phyloP scores from a whole-genome alignment of 352 stramenopile species.

The Thraustochytrium striatum region DNA sequence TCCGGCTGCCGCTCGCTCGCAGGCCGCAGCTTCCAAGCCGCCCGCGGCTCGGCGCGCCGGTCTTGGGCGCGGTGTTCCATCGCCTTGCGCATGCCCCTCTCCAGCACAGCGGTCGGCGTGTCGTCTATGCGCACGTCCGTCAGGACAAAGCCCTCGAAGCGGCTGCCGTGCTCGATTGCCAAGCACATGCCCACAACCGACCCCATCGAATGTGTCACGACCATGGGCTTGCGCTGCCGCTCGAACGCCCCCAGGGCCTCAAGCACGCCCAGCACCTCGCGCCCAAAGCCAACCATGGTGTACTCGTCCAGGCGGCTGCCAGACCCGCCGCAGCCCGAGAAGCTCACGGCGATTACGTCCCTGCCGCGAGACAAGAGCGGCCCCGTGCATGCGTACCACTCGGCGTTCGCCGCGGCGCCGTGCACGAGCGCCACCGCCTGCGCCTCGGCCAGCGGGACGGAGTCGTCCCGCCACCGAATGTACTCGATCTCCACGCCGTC shows the following conservation, averaged over 20 bases:
- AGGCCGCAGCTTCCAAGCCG: conserved; percentile 1
- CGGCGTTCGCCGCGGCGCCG: conserved; percentile 25
- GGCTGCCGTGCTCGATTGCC: conserved; percentile 7
- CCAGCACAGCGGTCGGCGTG: not conserved
- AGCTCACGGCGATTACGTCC: conserved; percentile 29
- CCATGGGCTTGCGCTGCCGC: not conserved
- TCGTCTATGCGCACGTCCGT: conserved; percentile 22
- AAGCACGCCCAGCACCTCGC: conserved; percentile 20
- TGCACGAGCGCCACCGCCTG: conserved; percentile 30
- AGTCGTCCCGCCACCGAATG: conserved; percentile 10
- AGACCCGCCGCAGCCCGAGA: not conserved
- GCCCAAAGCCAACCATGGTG: conserved; percentile 4
- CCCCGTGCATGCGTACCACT: conserved; percentile 9
- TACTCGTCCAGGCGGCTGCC: not conserved
- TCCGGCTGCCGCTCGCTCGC: not conserved
- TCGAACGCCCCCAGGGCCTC: not conserved
- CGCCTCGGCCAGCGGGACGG: not conserved
- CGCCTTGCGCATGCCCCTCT: not conserved
- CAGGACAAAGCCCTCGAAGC: conserved; percentile 4
- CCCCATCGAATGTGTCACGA: conserved; percentile 21
- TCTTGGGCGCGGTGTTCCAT: not conserved
- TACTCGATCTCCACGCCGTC: conserved; percentile 36
- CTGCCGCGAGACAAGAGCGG: conserved; percentile 19
- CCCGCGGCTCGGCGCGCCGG: not conserved
- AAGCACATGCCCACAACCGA: conserved; percentile 6